Evolutionary conservation across 192 early-diverging fungal species (phyloP), one percentile per base, ranked within the genome.

Genomic region (Glomus cerebriforme): DNA sequence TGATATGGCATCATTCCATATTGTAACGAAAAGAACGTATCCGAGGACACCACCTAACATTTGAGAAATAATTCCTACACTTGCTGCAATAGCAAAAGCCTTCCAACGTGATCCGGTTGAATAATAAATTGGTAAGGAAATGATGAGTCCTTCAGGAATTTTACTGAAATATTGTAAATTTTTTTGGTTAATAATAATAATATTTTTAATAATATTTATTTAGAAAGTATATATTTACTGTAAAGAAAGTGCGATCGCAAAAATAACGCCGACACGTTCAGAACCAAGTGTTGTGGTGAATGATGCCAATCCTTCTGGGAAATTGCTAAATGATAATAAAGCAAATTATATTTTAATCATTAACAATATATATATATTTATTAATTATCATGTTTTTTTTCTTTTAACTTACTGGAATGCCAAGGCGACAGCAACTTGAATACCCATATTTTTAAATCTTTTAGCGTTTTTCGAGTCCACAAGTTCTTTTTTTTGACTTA

Each of bases 11-110:
- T 19, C 19, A 39, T 79, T 79, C 78, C 78, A 79, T 24, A 58
- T 12, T 4, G 78, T 75, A 27, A 79, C 71, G 15, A 79, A 79
- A 7, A 79, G n/a, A 24, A 79, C 8, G 13, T 79, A 79, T 15
- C 78, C 78, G 1, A 73, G 17, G 7, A 74, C 0, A 9, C 69
- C 78, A 22, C 78, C 78, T 17, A 73, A 47, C 45, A 79, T n/a
- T 63, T 73, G 70, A 6, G 74, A 71, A 43, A 27, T 3, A 8
- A 64, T 26, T 7, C 78, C 78, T 29, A 75, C 59, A 0, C 59
- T 10, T 29, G 78, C 39, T 2, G 78, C 70, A 26, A 79, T 74
- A 9, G 29, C 2, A 34, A 79, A 77, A 19, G 75, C 59, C 7
- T 45, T 63, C 60, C 60, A 65, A 43, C 37, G 34, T 29, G 75